Percentiles rank a stretch among this genome's conserved stretches.
Evolutionary conservation across 768 basidiomycete species (phyloP).

Genomic region (Tylopilus felleus): DNA sequence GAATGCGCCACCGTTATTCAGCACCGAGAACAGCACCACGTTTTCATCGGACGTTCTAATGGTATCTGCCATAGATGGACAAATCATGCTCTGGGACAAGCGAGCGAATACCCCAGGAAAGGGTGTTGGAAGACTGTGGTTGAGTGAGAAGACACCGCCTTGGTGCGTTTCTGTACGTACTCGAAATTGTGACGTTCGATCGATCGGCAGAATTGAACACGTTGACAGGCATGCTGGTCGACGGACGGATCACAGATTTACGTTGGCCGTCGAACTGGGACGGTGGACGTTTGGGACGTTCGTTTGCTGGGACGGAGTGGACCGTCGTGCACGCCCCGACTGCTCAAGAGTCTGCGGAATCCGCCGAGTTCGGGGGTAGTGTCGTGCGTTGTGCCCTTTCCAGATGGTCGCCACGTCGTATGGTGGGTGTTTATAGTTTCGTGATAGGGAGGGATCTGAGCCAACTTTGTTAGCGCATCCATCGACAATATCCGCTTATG

Average conservation of each 20-base stretch:
- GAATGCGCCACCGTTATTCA: slow-evolving; percentile 73
- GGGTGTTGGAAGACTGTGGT: slow-evolving; percentile 82
- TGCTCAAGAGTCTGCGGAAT: slow-evolving; percentile 81
- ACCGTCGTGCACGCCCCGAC: slow-evolving; percentile 61
- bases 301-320: slow-evolving; percentile 70
- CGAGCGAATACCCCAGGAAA: slow-evolving; percentile 58
- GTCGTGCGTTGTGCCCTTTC: slow-evolving; percentile 87
- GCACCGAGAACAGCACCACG: slow-evolving; percentile 51
- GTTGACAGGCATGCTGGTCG: slow-evolving; percentile 96
- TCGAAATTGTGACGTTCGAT: slow-evolving; percentile 1
- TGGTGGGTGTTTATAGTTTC: slow-evolving; percentile 52
- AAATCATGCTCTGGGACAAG: slow-evolving; percentile 89
- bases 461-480: slow-evolving; percentile 62
- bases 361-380: slow-evolving; percentile 88
- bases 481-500: slow-evolving; percentile 91
- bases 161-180: slow-evolving; percentile 90
- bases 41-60: slow-evolving; percentile 83
- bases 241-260: slow-evolving; percentile 83
- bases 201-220: neutral
- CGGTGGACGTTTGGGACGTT: slow-evolving; percentile 93
- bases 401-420: slow-evolving; percentile 87
- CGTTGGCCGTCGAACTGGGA: slow-evolving; percentile 86
- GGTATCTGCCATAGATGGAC: slow-evolving; percentile 89
- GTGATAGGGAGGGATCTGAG: slow-evolving; percentile 13
- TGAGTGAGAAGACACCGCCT: slow-evolving; percentile 89